phyloP scores from a whole-genome alignment of 2,329 filamentous ascomycete genomes.

The Monosporascus cannonballus region DNA sequence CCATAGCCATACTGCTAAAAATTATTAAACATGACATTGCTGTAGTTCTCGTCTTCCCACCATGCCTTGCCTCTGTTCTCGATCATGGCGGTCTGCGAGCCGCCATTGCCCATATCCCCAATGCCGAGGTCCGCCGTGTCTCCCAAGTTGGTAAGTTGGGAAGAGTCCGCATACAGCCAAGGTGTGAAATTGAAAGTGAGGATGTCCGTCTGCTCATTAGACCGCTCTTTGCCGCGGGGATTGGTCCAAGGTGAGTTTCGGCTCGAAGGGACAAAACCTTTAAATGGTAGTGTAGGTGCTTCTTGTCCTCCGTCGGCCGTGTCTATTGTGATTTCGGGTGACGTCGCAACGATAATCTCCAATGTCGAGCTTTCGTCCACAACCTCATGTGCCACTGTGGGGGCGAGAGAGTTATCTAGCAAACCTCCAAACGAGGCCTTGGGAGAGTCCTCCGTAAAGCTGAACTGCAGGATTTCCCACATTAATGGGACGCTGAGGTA shows the following conservation, averaged over 20 bases:
- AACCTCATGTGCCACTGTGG: constrained; percentile 23
- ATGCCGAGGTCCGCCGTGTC: constrained; percentile 11
- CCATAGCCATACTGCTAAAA: background rate
- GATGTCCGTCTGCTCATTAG: constrained; percentile 28
- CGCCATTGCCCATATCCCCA: constrained; percentile 22
- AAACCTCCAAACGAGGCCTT: constrained; percentile 32
- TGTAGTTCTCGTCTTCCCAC: constrained; percentile 35
- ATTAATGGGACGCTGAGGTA: constrained; percentile 46
- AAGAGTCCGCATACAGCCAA: constrained; percentile 37
- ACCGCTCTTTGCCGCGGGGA: constrained; percentile 21
- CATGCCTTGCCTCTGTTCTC: constrained; percentile 18
- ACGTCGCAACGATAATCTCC: constrained; percentile 45
- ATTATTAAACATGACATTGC: constrained; percentile 34
- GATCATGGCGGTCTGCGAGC: constrained; percentile 23
- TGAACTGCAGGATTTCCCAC: constrained; percentile 47
- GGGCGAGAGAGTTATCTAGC: constrained; percentile 35
- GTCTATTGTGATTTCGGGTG: constrained; percentile 45
- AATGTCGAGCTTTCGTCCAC: constrained; percentile 32
- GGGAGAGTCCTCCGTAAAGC: constrained; percentile 31
- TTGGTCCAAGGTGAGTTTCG: constrained; percentile 16
- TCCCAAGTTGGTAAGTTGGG: constrained; percentile 31
- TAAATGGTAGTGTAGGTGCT: constrained; percentile 35
- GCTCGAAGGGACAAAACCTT: constrained; percentile 17
- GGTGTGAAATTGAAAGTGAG: constrained; percentile 36
- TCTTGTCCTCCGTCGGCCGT: constrained; percentile 45